A percentile compares a stretch with the other conserved stretches of the same genome.
phyloP scores from a whole-genome alignment of 2,329 filamentous ascomycete genomes.

The Aspergillus texensis region DNA sequence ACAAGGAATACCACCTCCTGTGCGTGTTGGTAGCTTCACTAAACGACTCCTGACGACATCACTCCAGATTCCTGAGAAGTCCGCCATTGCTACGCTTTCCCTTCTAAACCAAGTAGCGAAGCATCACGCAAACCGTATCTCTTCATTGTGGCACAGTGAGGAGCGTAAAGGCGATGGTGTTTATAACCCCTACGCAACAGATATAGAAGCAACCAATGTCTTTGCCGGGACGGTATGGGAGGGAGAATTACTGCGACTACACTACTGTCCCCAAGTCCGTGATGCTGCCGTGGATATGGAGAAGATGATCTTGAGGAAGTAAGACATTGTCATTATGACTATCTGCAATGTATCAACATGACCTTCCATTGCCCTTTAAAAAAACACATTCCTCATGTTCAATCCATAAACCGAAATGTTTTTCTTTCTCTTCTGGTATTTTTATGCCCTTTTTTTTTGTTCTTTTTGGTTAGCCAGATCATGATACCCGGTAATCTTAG shows the following conservation, averaged over 20 bases:
- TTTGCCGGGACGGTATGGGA: constrained; percentile 93
- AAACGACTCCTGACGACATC: constrained; percentile 85
- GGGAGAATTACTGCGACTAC: constrained; percentile 78
- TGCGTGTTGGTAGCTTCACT: constrained; percentile 85
- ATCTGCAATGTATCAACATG: constrained; percentile 9
- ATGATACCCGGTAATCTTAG: not conserved
- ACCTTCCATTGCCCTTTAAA: not conserved
- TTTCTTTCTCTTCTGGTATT: not conserved
- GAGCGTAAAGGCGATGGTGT: constrained; percentile 89
- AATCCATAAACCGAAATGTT: not conserved
- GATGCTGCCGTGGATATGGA: constrained; percentile 72
- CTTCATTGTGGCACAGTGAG: constrained; percentile 89
- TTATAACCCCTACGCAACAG: constrained; percentile 72
- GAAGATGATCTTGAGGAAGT: constrained; percentile 57
- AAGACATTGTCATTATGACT: constrained; percentile 15
- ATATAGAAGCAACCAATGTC: constrained; percentile 84
- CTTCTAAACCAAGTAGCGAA: constrained; percentile 78
- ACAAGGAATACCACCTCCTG: constrained; percentile 74
- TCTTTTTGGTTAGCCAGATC: not conserved
- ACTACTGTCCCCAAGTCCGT: constrained; percentile 84
- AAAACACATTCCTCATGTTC: not conserved
- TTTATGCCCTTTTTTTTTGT: constrained; percentile 1
- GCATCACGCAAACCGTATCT: constrained; percentile 79
- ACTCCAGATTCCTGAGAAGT: constrained; percentile 89
- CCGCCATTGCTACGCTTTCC: constrained; percentile 75